Conservation (phyloP, 441 rosid species). For the Populus hybrid region DNA sequence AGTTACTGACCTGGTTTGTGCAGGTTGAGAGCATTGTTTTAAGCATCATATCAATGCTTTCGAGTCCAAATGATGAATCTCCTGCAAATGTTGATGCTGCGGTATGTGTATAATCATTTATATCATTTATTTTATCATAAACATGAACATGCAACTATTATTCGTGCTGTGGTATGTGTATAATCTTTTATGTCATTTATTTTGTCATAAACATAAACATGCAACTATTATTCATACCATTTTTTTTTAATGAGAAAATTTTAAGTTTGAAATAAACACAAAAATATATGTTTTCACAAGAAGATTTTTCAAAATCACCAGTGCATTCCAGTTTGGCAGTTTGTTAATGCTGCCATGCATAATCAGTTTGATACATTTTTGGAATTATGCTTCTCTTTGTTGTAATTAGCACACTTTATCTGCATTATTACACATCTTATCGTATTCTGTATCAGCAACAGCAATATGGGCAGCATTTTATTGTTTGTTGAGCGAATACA, state of each 20-base stretch:
- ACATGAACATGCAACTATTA: background rate
- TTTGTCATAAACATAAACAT: too few species aligned
- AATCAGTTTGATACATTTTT: background rate
- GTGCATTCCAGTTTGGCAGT: background rate
- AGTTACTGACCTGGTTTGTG: background rate
- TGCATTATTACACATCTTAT: background rate
- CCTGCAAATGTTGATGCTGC: constrained; percentile 95
- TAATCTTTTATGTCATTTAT: too few species aligned
- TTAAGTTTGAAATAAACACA: background rate
- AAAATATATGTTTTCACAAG: background rate
- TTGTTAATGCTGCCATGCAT: background rate
- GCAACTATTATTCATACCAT: background rate
- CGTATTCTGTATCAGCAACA: background rate
- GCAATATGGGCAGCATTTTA: background rate
- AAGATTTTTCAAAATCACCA: background rate
- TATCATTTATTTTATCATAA: too few species aligned
- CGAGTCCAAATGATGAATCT: constrained; percentile 89
- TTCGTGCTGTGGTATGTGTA: too few species aligned
- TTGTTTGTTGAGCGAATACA: background rate
- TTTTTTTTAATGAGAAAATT: background rate
- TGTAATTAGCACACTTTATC: background rate
- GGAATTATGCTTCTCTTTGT: background rate
- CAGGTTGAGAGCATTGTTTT: constrained; percentile 96
- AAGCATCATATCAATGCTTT: constrained; percentile 94
- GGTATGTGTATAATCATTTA: constrained; percentile 36